These are phyloP conservation scores for Nicotiana tomentosiformis DNA, from an alignment of 257 asterid species.

Conservation along the genomic window DNA sequence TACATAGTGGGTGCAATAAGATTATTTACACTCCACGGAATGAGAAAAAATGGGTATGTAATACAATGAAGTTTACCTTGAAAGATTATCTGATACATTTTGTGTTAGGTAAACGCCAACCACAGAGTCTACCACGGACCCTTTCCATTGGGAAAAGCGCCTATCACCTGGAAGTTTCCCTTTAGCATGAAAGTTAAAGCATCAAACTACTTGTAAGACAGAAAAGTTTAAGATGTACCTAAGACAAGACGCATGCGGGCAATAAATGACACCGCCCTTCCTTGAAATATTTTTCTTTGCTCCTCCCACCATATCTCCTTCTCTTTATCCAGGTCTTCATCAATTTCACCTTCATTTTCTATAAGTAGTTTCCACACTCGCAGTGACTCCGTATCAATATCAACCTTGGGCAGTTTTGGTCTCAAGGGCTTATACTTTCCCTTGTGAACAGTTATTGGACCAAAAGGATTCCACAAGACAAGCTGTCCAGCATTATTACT, in stretches of 20 bases:
- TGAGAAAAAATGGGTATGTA: not conserved
- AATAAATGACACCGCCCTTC: constrained; percentile 22
- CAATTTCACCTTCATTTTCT: constrained; percentile 17
- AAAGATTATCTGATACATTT: constrained; percentile 43
- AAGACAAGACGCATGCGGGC: constrained; percentile 29
- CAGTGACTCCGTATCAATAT: constrained; percentile 27
- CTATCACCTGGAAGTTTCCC: constrained; percentile 32
- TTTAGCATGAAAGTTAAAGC: not conserved
- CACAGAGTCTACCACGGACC: constrained; percentile 51
- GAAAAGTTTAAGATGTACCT: constrained; percentile 27
- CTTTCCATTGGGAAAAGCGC: constrained; percentile 48
- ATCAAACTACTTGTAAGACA: not conserved
- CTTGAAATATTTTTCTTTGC: constrained; percentile 13
- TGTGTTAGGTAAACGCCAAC: constrained; percentile 61
- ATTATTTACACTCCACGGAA: not conserved
- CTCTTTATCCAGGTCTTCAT: constrained; percentile 17
- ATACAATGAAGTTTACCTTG: constrained; percentile 39
- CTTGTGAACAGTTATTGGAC: constrained; percentile 15
- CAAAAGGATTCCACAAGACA: constrained; percentile 13
- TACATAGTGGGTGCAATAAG: constrained; percentile 15
- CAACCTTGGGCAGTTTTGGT: constrained; percentile 24
- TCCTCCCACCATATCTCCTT: constrained; percentile 24
- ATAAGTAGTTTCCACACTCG: constrained; percentile 31
- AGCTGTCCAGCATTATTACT: constrained; percentile 19
- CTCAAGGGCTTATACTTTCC: not conserved